phyloP scores from a whole-genome alignment of 2,329 filamentous ascomycete species.

The Cladophialophora bantiana region DNA sequence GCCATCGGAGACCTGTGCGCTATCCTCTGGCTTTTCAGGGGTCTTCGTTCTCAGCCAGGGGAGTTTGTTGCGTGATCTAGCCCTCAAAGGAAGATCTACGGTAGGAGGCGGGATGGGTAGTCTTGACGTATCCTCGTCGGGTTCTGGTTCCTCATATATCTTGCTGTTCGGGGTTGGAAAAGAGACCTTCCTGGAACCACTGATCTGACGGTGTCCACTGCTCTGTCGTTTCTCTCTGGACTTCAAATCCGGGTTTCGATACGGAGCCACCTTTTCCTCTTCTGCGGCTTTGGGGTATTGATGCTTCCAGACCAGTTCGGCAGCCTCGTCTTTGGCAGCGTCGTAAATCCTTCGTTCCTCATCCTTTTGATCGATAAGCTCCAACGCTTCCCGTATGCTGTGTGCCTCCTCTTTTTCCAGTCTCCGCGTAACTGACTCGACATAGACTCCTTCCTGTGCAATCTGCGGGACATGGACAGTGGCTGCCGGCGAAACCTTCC shows the following conservation, averaged over 20 bases:
- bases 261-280: constrained; percentile 57
- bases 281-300: constrained; percentile 60
- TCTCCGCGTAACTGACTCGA: constrained; percentile 62
- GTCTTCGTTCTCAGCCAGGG: constrained; percentile 50
- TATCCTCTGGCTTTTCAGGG: constrained; percentile 48
- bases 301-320: constrained; percentile 70
- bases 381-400: constrained; percentile 62
- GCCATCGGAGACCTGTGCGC: constrained; percentile 45
- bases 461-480: constrained; percentile 43
- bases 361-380: constrained; percentile 64
- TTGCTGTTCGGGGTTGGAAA: constrained; percentile 67
- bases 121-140: constrained; percentile 38
- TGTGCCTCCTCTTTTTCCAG: constrained; percentile 66
- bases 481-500: constrained; percentile 49
- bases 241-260: constrained; percentile 53
- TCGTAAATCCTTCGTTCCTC: constrained; percentile 61
- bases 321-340: constrained; percentile 68
- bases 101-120: constrained; percentile 27
- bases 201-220: constrained; percentile 44
- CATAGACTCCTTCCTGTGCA: constrained; percentile 56
- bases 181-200: constrained; percentile 56
- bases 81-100: constrained; percentile 58
- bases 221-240: constrained; percentile 28
- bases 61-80: constrained; percentile 71
- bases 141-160: constrained; percentile 86